Base-by-base conservation (phyloP, 1,284 basidiomycete genomes). In the Fomitopsis betulina region DNA sequence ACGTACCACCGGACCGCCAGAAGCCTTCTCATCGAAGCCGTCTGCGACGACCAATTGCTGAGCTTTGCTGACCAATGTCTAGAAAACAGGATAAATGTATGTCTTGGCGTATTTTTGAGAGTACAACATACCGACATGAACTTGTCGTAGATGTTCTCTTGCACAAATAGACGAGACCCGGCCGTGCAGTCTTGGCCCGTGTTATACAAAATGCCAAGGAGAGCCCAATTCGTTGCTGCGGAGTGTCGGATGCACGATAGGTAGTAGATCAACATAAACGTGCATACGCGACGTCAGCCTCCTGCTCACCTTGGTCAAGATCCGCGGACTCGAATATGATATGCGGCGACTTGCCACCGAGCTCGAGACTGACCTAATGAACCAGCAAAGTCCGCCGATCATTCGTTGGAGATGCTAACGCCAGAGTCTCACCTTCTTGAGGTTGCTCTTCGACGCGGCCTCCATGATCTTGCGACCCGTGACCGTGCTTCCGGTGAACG, bases 331-430 rank as follows among this genome's bases (percentile, higher is more conserved):
- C 86, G 66, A 93, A 93, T 60, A 93, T 75, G 61, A 93, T 77
- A 71, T 95, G 91, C 42, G 95, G 94, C n/a, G 92, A 93, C 77
- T 98, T 98, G 53, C 95, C 95, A 54, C 95, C 95, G 33, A 98
- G 86, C 75, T 98, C 96, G 62, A 98, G 82, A 53, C 93, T 93
- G 54, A 97, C 87, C 84, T 93, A 66, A 57, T n/a, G 3, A 51
- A 10, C 12, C 49, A 32, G 33, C 6, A 30, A 30, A 30, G 19
- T 17, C 49, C 53, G 40, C 42, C 21, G 32, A 47, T 30, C 13
- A 47, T 45, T 21, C 42, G 7, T 47, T n/a, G 15, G 25, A 47
- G 45, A 13, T n/a, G 37, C 33, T 6, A 32, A 17, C 47, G 30
- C 27, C 15, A 15, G 38, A 55, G 55, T 38, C 63, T 19, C 56